phyloP scores from a whole-genome alignment of 495 filamentous ascomycete species.

The Bathelium albidoporum region DNA sequence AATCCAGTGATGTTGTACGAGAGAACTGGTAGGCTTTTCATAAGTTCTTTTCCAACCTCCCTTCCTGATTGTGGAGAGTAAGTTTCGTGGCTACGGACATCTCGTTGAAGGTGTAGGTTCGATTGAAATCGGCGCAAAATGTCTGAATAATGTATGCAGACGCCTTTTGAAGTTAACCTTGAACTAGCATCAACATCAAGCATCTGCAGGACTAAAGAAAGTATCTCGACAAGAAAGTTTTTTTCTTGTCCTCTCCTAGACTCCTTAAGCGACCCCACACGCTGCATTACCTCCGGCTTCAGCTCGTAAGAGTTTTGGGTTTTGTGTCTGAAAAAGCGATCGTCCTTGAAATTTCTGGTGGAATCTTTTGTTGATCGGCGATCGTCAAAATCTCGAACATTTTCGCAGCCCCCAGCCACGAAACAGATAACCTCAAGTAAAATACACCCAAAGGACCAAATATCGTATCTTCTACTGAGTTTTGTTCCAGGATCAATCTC shows the following conservation, averaged over 20 bases:
- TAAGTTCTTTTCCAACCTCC: background rate
- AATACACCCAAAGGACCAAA: slow-evolving; percentile 18
- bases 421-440: slow-evolving; percentile 13
- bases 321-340: background rate
- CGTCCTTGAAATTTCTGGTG: background rate
- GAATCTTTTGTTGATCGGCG: background rate
- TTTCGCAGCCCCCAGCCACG: slow-evolving; percentile 6
- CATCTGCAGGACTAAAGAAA: background rate
- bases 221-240: background rate
- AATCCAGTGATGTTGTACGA: background rate
- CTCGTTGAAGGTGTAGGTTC: background rate
- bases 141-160: background rate
- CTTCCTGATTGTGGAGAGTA: background rate
- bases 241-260: background rate
- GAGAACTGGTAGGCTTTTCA: background rate
- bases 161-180: background rate
- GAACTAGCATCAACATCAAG: background rate
- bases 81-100: background rate
- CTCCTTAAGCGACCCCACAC: background rate
- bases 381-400: background rate
- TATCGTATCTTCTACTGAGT: slow-evolving; percentile 11
- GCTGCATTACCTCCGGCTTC: background rate
- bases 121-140: background rate
- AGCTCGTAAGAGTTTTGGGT: background rate
- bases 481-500: slow-evolving; percentile 9